These are phyloP conservation scores for Schizothecium vesticola DNA, from an alignment of 495 filamentous ascomycete species.

Conservation along the genomic window DNA sequence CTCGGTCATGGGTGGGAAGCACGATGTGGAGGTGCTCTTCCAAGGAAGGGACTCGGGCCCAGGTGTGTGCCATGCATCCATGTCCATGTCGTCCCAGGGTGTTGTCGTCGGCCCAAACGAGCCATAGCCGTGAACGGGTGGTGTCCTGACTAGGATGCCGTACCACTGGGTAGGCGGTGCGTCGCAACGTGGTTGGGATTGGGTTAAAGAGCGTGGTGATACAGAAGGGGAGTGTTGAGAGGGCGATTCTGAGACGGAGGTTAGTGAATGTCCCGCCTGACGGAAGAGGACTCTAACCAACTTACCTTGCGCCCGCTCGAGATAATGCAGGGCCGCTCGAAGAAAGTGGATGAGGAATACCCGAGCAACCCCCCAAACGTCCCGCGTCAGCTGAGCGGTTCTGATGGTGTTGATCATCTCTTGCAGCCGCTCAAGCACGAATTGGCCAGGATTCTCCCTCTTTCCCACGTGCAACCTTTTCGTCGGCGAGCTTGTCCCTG, in stretches of 20 bases:
- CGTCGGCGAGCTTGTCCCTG: background rate
- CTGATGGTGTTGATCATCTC: background rate
- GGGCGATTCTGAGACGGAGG: no score
- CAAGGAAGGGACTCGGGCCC: background rate
- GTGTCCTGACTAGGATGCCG: background rate
- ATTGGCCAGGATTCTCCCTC: background rate
- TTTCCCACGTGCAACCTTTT: background rate
- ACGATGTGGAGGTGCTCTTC: background rate
- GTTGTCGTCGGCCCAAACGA: background rate
- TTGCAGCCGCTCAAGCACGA: background rate
- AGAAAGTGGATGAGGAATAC: background rate
- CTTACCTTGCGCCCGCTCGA: background rate
- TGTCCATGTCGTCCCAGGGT: background rate
- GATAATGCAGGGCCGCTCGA: background rate
- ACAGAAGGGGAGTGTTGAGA: no score
- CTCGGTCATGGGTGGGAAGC: background rate
- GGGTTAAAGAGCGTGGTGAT: background rate
- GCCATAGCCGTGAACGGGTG: constrained; percentile 1
- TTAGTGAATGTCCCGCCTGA: no score
- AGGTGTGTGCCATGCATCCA: background rate
- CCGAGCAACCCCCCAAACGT: background rate
- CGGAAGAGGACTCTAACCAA: background rate
- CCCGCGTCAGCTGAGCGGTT: background rate
- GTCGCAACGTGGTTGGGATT: background rate
- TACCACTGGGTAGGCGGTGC: background rate